Conservation (phyloP, 768 basidiomycete species). For the Mycena amicta region DNA sequence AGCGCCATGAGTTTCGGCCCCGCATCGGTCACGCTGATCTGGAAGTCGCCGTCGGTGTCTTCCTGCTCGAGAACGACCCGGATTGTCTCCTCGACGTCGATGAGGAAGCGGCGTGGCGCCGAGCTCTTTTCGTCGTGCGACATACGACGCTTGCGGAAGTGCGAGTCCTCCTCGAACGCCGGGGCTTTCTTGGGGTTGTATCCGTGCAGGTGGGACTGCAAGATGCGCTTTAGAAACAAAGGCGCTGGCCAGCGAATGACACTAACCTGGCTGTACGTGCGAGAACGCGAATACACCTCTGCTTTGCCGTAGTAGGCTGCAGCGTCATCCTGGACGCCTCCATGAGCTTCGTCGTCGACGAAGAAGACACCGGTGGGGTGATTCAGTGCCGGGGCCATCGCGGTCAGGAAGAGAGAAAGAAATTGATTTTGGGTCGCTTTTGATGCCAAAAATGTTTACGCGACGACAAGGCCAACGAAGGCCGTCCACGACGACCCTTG, state of each 20-base stretch:
- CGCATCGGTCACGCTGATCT: constrained; percentile 94
- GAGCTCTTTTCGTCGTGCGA: constrained; percentile 92
- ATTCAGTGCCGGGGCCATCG: constrained; percentile 66
- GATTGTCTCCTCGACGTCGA: constrained; percentile 98
- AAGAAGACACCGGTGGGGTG: constrained; percentile 70
- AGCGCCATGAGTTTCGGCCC: constrained; percentile 96
- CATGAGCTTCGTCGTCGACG: constrained; percentile 58
- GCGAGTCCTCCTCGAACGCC: constrained; percentile 77
- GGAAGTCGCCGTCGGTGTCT: constrained; percentile 95
- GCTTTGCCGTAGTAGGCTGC: constrained; percentile 81
- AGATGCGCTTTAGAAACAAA: constrained; percentile 14
- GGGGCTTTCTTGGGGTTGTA: constrained; percentile 72
- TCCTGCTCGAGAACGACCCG: constrained; percentile 96
- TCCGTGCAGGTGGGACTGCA: constrained; percentile 70
- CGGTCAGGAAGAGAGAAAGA: constrained; percentile 9
- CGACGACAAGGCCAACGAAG: neutral
- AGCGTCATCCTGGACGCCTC: constrained; percentile 64
- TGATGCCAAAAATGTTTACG: neutral
- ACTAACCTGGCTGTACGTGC: constrained; percentile 83
- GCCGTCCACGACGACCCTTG: neutral
- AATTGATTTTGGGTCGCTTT: neutral
- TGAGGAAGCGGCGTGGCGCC: constrained; percentile 86
- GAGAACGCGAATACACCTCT: constrained; percentile 77
- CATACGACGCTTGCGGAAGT: constrained; percentile 73
- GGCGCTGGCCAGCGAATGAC: constrained; percentile 9